phyloP scores from a whole-genome alignment of 805 yeast species.

The Candida alai region DNA sequence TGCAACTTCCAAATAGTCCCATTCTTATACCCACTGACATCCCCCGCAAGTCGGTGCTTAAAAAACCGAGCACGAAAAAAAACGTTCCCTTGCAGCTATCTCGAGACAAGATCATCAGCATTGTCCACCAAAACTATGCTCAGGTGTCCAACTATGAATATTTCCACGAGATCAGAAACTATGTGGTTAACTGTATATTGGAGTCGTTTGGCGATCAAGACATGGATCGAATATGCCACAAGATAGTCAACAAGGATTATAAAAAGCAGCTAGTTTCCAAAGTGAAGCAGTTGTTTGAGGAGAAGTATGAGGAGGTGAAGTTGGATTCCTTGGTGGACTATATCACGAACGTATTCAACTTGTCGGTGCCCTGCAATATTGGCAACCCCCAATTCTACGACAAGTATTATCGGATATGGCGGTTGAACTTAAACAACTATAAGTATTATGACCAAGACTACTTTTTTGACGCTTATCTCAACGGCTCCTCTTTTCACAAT shows the following conservation, averaged over 20 bases:
- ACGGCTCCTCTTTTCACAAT: background rate
- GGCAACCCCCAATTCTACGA: slow-evolving; percentile 16
- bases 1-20: slow-evolving; percentile 7
- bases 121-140: slow-evolving; percentile 9
- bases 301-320: slow-evolving; percentile 16
- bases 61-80: background rate
- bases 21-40: slow-evolving; percentile 3
- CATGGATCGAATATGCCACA: slow-evolving; percentile 2
- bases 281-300: slow-evolving; percentile 14
- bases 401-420: slow-evolving; percentile 18
- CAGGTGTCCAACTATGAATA: slow-evolving; percentile 8
- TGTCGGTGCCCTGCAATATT: slow-evolving; percentile 2
- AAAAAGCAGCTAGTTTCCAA: slow-evolving; percentile 8
- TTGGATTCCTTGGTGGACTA: slow-evolving; percentile 13
- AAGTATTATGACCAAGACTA: slow-evolving; percentile 15
- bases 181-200: slow-evolving; percentile 15
- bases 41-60: slow-evolving; percentile 6
- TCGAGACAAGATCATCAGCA: slow-evolving; percentile 8
- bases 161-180: slow-evolving; percentile 13
- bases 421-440: slow-evolving; percentile 15
- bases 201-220: slow-evolving; percentile 12
- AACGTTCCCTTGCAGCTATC: slow-evolving; percentile 2
- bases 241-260: slow-evolving; percentile 3
- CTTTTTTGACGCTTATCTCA: slow-evolving; percentile 10
- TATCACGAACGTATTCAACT: slow-evolving; percentile 9